Evolutionary conservation across 148 eudicot genomes (phyloP).

Genomic region (Rhododendron molle): DNA sequence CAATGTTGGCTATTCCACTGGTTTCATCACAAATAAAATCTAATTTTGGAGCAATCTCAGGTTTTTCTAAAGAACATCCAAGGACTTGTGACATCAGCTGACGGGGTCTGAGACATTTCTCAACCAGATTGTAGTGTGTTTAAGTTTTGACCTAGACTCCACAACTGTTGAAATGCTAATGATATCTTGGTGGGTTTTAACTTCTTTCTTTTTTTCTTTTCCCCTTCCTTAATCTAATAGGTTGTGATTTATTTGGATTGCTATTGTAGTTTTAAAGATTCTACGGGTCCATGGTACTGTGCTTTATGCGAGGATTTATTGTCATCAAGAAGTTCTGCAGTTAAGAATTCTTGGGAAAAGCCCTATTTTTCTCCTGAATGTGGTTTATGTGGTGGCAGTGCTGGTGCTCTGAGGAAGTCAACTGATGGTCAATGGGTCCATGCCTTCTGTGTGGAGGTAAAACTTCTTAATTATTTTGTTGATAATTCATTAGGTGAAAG

Average conservation of each 20-base stretch:
- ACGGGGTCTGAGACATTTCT: conserved; percentile 72
- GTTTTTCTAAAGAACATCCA: no score
- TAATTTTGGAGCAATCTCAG: conserved; percentile 18
- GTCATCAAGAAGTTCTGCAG: conserved; percentile 41
- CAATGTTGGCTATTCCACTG: conserved; percentile 44
- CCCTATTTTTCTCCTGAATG: conserved; percentile 58
- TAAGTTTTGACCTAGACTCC: conserved; percentile 37
- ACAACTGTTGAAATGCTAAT: not conserved
- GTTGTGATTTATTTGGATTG: conserved; percentile 90
- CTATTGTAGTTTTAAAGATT: conserved; percentile 70
- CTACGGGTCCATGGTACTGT: conserved; percentile 89
- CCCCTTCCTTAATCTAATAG: conserved; percentile 31
- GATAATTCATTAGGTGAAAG: not conserved
- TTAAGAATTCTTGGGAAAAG: conserved; percentile 37
- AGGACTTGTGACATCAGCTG: conserved; percentile 75
- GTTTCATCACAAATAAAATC: conserved; percentile 41
- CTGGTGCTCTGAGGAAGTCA: conserved; percentile 88
- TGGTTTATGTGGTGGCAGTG: conserved; percentile 71
- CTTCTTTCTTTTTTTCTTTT: not conserved
- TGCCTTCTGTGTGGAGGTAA: conserved; percentile 93
- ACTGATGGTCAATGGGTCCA: conserved; percentile 86
- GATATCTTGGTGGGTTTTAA: conserved; percentile 8
- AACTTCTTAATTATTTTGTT: conserved; percentile 8
- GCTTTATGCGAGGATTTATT: conserved; percentile 72
- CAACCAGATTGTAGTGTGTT: conserved; percentile 75